Base-by-base conservation (phyloP, 768 basidiomycete species). In the Agrocybe chaxingu region DNA sequence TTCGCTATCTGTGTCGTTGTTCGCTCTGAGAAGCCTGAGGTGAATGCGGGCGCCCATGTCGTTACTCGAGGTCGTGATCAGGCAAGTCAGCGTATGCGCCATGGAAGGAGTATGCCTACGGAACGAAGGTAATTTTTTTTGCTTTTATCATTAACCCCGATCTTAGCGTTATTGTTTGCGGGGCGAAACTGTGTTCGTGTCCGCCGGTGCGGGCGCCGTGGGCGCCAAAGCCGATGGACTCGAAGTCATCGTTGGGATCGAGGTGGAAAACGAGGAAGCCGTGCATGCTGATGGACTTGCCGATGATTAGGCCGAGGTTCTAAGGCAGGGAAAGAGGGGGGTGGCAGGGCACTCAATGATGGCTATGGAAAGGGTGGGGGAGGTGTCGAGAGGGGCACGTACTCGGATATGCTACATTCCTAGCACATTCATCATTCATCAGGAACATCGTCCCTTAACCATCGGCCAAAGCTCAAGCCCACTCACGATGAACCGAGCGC, bases 201-300 rank as follows among this genome's bases (percentile, higher is more conserved):
- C 70, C 24, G 24, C 24, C 32, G 76, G 71, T 18, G 76, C 69
- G 35, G 74, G 73, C 57, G 67, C 82, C 10, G 85, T 89, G 24
- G 87, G 86, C 4, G 78, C 79, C 0, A 80, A 81, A 44, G 54
- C 57, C 0, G 73, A 77, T n/a, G 78, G 78, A 3, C 59, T 75
- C 24, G 84, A 82, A 57, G 87, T 89, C 35, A 85, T 91, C 44
- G 84, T 76, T 75, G 6, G 59, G 54, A 2, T 57, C 40, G 10
- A 72, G 62, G 7, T 40, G 55, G 35, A 6, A 41, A 8, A 74
- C 65, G 42, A 77, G 63, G 61, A 83, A 78, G 0, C 69, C 65
- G 29, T 59, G 48, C 47, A 70, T 47, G 13, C 65, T 68, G 52
- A 79, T 66, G 12, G 70, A 70, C 57, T 78, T 80, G 10, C 56